Evolutionary conservation across 2,329 filamentous ascomycete species (phyloP), one percentile per base, ranked within the genome.

Genomic region (Fusarium longipes): DNA sequence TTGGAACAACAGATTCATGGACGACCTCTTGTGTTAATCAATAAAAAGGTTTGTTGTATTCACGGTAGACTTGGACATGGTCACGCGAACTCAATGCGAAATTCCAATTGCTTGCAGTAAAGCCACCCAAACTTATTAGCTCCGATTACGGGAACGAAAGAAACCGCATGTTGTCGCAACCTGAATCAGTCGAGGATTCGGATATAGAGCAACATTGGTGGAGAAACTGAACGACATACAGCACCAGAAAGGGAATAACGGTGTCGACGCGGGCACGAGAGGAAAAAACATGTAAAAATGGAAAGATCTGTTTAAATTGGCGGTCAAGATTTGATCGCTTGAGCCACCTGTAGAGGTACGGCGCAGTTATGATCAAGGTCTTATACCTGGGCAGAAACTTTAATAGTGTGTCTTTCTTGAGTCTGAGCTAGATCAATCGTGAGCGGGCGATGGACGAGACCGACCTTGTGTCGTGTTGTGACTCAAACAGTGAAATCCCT

Each of bases 101-200:
- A 45, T 25, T 9, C 29, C 25, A 9, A 25, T 58, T 53, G 44
- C 33, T 40, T 49, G 40, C 36, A 59, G 47, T 6, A 18, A 17
- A 48, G 50, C 20, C n/a, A 20, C 47, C 18, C n/a, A 60, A 24
- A 24, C 40, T 48, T 22, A 18, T 30, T 11, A 20, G 39, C 57
- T 68, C 65, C 65, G 61, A 59, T 69, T 44, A 54, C 62, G 57
- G 65, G 47, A 65, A 63, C 51, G 48, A 62, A 40, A 48, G 45
- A 65, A 68, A 57, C 65, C 61, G 55, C 55, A 45, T 68, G 56
- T 57, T 56, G 35, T 40, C 35, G 35, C 29, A 60, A 60, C 36
- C 40, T 58, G 25, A 49, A 63, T 68, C 65, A 69, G 50, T 50
- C 61, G 56, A 68, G 52, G 45, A 55, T 43, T 32, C 65, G 62